phyloP scores from a whole-genome alignment of 352 stramenopile species.

The Peronospora belbahrii region DNA sequence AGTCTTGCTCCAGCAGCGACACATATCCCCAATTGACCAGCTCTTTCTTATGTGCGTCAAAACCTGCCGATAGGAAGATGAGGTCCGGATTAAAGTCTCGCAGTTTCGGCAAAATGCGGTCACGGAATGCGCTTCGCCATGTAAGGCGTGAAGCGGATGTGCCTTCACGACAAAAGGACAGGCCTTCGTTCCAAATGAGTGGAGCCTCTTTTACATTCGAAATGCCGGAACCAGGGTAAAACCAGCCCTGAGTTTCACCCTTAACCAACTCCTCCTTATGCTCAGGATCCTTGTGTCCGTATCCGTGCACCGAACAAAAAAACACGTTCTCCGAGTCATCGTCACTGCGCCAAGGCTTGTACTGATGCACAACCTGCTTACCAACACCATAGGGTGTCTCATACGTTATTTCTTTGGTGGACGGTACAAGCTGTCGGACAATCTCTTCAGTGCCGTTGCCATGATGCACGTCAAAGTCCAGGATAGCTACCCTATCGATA shows the following conservation, averaged over 20 bases:
- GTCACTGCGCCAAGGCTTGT: conserved; percentile 95
- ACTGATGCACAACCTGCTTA: conserved; percentile 76
- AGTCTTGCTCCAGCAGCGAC: conserved; percentile 73
- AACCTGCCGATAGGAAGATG: conserved; percentile 77
- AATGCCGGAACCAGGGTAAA: conserved; percentile 71
- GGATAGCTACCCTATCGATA: conserved; percentile 91
- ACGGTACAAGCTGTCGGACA: conserved; percentile 89
- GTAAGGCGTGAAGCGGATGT: conserved; percentile 54
- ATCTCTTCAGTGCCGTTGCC: conserved; percentile 97
- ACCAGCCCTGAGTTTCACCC: conserved; percentile 46
- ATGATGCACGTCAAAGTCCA: conserved; percentile 99
- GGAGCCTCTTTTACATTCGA: conserved; percentile 32
- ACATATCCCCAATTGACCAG: conserved; percentile 77
- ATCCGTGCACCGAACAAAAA: conserved; percentile 89
- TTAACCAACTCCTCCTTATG: conserved; percentile 30
- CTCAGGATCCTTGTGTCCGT: conserved; percentile 65
- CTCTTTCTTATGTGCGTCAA: conserved; percentile 76
- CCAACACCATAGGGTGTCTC: conserved; percentile 89
- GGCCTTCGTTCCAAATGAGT: conserved; percentile 60
- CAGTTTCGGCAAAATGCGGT: conserved; percentile 51
- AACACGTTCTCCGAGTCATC: conserved; percentile 93
- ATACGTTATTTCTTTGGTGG: conserved; percentile 64
- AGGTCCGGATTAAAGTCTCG: conserved; percentile 59
- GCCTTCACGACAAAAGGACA: conserved; percentile 44
- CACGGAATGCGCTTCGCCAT: conserved; percentile 70